Base-by-base conservation (phyloP, 176 grass and related monocot genomes). In the Areca catechu region DNA sequence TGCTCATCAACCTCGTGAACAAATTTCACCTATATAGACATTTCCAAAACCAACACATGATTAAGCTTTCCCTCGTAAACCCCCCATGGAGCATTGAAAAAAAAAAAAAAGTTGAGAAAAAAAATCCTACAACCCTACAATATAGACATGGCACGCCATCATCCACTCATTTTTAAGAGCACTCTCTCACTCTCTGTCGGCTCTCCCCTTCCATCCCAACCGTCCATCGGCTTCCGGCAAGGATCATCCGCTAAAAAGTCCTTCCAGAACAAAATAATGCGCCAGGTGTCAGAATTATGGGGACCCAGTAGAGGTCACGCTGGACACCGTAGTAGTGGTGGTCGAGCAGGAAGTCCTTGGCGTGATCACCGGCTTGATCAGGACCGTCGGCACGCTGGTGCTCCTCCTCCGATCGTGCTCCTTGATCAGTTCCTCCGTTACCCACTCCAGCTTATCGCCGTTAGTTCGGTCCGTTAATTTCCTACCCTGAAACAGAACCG, bases 401-500 rank as follows among this genome's bases (percentile, higher is more conserved):
- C 50, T 17, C 65, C 37, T 54, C 51, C 65, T 25, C 51, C 65
- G 24, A 2, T 37, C 51, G 7, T 37, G 18, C 25, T 67, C 65
- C 65, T 54, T 22, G 65, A 55, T 55, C 17, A 67, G 25, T 50
- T 67, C 51, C 18, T 12, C 51, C 4, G 51, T 51, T 25, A 29
- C 53, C 5, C 24, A 10, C 25, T 56, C 65, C 65, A 67, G 51
- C 25, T 67, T 67, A 27, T 67, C 65, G 24, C 65, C 65, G 65
- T 67, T 67, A 9, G 65, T 67, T 5, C 27, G 50, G 27, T 55
- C 65, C 50, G 65, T 54, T 3, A 54, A 18, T 27, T 25, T 55
- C 65, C 65, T 19, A 4, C 65, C 65, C 14, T 19, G 51, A 51
- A 67, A 67, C 51, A 67, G 65, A n/a, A 67, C 51, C 51, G 65